Percentiles rank a stretch among this genome's conserved stretches.
phyloP scores from a whole-genome alignment of 768 basidiomycete genomes.

The Mycena rosella region DNA sequence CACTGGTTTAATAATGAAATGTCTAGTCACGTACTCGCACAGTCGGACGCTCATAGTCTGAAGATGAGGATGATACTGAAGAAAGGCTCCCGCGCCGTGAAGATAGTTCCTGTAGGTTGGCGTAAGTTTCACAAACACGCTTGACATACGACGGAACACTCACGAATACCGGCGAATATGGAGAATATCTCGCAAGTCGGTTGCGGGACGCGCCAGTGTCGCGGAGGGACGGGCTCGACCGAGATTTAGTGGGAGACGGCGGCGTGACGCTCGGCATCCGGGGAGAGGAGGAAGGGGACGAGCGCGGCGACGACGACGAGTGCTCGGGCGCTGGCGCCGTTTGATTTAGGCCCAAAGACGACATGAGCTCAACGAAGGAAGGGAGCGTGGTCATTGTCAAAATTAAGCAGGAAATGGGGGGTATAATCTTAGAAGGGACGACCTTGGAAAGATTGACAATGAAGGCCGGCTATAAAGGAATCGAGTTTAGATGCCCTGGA shows the following conservation, averaged over 20 bases:
- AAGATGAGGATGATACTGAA: constrained; percentile 55
- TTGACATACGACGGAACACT: constrained; percentile 35
- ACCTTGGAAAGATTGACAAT: constrained; percentile 32
- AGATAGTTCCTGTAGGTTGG: constrained; percentile 48
- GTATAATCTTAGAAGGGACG: constrained; percentile 49
- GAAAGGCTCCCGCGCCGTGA: constrained; percentile 62
- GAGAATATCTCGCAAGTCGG: constrained; percentile 59
- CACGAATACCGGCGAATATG: constrained; percentile 60
- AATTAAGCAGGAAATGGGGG: constrained; percentile 47
- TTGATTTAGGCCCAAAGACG: constrained; percentile 80
- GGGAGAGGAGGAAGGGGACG: constrained; percentile 57
- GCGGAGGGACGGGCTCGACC: constrained; percentile 59
- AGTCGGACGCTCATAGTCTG: constrained; percentile 55
- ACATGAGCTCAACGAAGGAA: constrained; percentile 91
- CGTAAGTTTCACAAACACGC: constrained; percentile 5
- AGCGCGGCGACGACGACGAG: constrained; percentile 58
- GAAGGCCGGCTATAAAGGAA: constrained; percentile 51
- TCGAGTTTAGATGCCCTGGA: constrained; percentile 56
- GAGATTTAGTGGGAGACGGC: constrained; percentile 55
- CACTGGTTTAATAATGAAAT: constrained; percentile 22
- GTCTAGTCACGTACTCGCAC: constrained; percentile 44
- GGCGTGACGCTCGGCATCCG: constrained; percentile 50
- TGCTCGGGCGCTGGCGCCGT: constrained; percentile 48
- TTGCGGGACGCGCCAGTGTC: constrained; percentile 53
- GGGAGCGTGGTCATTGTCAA: constrained; percentile 78